Base-by-base conservation (phyloP, 2,329 filamentous ascomycete genomes). In the Cladosporium sp. region DNA sequence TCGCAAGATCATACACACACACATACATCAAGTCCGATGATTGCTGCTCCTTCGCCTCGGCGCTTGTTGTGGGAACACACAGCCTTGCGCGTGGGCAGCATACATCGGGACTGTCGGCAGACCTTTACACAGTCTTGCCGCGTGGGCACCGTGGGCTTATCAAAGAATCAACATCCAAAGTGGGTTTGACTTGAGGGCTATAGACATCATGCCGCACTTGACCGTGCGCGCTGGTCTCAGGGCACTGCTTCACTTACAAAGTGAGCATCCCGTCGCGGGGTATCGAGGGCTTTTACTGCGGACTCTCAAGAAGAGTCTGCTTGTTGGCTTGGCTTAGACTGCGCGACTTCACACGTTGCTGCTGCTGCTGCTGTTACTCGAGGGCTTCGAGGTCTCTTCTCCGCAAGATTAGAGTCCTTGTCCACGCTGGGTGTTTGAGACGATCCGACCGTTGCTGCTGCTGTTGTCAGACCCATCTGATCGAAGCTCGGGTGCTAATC, bases 1-100 rank as follows among this genome's bases (percentile, higher is more conserved):
- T 54, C 51, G 51, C 18, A 53, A 34, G 32, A 23, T 51, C 58
- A 51, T 18, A 53, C 59, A 63, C n/a, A 30, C 54, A 64, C 58
- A 58, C 56, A 64, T 58, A 58, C 56, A 64, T 58, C 39, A 43
- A 67, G 63, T 63, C 60, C 60, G 39, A 21, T 46, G 8, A 13
- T 14, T 60, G 66, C 71, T 68, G 70, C 70, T 67, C 43, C 59
- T 32, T 53, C 72, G 78, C 79, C 79, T 80, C 76, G 80, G 81
- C 80, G 68, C 66, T 26, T n/a, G 32, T 75, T 84, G 82, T 83
- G 82, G 82, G 81, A 82, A 83, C 82, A 82, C 82, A 68, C 66
- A 60, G 81, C 81, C 82, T 79, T 76, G 79, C 78, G 74, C 69
- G 34, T 39, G 54, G 14, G 39, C 70, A 72, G 76, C 76, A 75